Evolutionary conservation across 192 early-diverging fungal species (phyloP).

Genomic region (Linnemannia zychae): DNA sequence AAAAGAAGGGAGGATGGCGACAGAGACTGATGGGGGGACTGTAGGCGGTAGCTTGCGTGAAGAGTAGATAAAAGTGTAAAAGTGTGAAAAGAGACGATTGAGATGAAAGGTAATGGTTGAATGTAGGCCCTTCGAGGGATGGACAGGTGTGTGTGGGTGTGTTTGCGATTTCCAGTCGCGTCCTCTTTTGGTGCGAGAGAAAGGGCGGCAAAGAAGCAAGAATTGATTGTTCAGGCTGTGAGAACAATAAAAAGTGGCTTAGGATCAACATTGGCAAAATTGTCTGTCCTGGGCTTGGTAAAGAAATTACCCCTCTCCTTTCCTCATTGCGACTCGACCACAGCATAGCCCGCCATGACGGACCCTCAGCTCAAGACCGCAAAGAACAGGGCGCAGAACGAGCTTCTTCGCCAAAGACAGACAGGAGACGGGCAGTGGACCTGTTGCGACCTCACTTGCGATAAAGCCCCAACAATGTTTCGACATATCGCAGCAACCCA

Average conservation of each 20-base stretch:
- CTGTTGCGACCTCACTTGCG: constrained; percentile 23
- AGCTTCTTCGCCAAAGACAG: constrained; percentile 18
- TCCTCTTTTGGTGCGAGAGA: neutral
- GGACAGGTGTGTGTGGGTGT: neutral
- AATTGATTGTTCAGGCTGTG: neutral
- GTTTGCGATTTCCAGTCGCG: neutral
- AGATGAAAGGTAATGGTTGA: neutral
- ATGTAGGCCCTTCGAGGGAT: neutral
- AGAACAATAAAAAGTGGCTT: neutral
- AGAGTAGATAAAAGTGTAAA: neutral
- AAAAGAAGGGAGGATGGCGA: neutral
- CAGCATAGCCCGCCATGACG: constrained; percentile 4
- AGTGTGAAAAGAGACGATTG: neutral
- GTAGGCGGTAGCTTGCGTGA: neutral
- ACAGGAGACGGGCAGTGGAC: constrained; percentile 25
- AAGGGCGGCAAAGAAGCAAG: neutral
- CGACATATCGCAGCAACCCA: constrained; percentile 37
- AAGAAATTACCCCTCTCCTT: neutral
- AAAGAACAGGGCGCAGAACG: constrained; percentile 26
- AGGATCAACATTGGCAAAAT: constrained; percentile 2
- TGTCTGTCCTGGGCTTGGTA: neutral
- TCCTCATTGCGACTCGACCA: neutral
- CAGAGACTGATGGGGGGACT: neutral
- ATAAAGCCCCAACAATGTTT: constrained; percentile 23
- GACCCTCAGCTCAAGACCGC: constrained; percentile 19